phyloP scores from a whole-genome alignment of 1,284 basidiomycete species.

The Exobasidium rhododendri region DNA sequence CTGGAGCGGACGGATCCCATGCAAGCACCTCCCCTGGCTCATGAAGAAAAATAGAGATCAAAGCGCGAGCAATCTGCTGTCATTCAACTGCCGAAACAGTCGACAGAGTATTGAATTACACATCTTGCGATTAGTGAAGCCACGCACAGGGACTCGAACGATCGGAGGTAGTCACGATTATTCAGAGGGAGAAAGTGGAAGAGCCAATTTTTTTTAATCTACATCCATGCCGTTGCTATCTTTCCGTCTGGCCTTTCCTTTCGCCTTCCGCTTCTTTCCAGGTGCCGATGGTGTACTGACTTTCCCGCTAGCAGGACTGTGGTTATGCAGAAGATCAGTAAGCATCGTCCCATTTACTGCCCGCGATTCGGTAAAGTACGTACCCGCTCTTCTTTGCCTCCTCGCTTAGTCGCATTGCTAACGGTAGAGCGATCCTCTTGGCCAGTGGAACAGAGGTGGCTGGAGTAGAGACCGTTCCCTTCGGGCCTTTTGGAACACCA shows the following conservation, averaged over 20 bases:
- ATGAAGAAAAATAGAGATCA: too few relatives aligned
- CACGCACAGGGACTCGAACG: too few relatives aligned
- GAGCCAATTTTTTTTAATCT: background rate
- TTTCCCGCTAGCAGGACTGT: background rate
- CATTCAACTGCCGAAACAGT: too few relatives aligned
- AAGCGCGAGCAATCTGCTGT: too few relatives aligned
- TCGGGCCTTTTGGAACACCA: background rate
- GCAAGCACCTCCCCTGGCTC: too few relatives aligned
- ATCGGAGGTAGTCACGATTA: background rate
- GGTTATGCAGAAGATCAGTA: background rate
- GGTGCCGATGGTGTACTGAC: background rate
- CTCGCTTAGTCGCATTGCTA: constrained; percentile 7
- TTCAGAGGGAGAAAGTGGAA: background rate
- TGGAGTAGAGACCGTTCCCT: background rate
- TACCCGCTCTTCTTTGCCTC: background rate
- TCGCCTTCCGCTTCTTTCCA: constrained; percentile 1
- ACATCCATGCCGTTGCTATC: background rate
- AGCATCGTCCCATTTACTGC: too few relatives aligned
- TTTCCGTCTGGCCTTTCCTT: background rate
- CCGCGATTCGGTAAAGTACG: too few relatives aligned
- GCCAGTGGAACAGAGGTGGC: background rate
- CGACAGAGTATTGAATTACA: too few relatives aligned
- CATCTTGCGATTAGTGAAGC: too few relatives aligned
- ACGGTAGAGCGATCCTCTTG: constrained; percentile 10
- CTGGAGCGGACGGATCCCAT: too few relatives aligned